Evolutionary conservation across 2,329 filamentous ascomycete genomes (phyloP), one percentile per base, ranked within the genome.

Genomic region (Claviceps capensis): DNA sequence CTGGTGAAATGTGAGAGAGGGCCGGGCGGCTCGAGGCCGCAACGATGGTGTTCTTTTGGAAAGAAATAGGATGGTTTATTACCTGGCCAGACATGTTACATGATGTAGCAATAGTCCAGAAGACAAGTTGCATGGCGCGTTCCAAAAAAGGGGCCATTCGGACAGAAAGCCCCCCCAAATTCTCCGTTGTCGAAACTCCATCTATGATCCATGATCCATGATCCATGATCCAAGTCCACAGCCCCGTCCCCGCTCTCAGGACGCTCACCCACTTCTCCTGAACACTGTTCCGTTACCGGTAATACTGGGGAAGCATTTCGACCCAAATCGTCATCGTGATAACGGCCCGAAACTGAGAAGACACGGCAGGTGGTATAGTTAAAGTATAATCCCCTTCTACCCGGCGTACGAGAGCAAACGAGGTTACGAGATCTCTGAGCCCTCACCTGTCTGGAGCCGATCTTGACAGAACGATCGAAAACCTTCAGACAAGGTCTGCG

Each of bases 391-490:
- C 23, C 16, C 17, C 30, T 34, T 11, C 30, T 34, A 36, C 16
- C 50, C 49, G 36, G 42, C 37, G 43, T 19, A 37, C 49, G 36
- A 50, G 44, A 40, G 41, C 23, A 47, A 48, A 40, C 48, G 41
- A 44, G 46, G 26, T 34, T 30, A 40, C 48, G 41, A 44, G 46
- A 37, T 34, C 41, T 19, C 36, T 11, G 9, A 34, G 11, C 19
- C 16, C 14, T 44, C 26, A 26, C 47, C 44, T 41, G 53, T 44
- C 50, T 54, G 47, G 38, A 48, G 36, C 47, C 50, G 50, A 52
- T 54, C 50, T 53, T 47, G 47, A 50, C 50, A 47, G 49, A 49
- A 19, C 37, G 47, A 54, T 54, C 47, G 47, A 47, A 50, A 56
- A 54, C 50, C 55, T 55, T 54, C 49, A 26, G 30, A 45, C 52